Base-by-base conservation (phyloP, 2,329 filamentous ascomycete genomes). In the Epicoccum nigrum region DNA sequence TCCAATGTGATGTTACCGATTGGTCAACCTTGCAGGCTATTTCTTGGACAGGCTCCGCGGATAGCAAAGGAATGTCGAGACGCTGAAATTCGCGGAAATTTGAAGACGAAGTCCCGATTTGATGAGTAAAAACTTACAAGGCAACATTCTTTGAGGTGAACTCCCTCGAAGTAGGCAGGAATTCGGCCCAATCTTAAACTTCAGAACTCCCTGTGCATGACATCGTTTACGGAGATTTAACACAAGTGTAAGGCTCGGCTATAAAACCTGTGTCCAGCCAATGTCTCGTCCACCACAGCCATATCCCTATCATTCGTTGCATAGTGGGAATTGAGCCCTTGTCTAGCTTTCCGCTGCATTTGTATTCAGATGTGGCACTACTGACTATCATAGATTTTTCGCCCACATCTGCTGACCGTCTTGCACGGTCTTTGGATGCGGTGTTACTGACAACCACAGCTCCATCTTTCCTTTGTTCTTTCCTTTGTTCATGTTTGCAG, bases 401-500 rank as follows among this genome's bases (percentile, higher is more conserved):
- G 4, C 7, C 9, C 28, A 7, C 9, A 12, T n/a, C 9, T 12
- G 28, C 7, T 30, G n/a, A n/a, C n/a, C n/a, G 28, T 30, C 28
- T 13, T 30, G 13, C 7, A 30, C 2, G 13, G 12, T 30, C 9
- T 30, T 12, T 11, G 13, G 28, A 5, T 11, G 28, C 13, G 28
- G 28, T 5, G 12, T 25, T 30, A 30, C 28, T 7, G 28, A 30
- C 28, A 12, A 30, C 13, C 12, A 13, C 28, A 30, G 28, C 7
- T 12, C 6, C n/a, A n/a, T n/a, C 6, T 35, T 35, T 11, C 33
- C 21, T 25, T 23, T 33, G 17, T 33, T 43, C 19, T 43, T 23
- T 9, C n/a, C 25, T 33, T 12, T 43, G 13, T 23, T 43, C 30
- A 16, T 9, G 7, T 43, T 45, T 48, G 48, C 45, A 56, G 45